Conservation (phyloP, 2,329 filamentous ascomycete species). For the Beauveria sp. region DNA sequence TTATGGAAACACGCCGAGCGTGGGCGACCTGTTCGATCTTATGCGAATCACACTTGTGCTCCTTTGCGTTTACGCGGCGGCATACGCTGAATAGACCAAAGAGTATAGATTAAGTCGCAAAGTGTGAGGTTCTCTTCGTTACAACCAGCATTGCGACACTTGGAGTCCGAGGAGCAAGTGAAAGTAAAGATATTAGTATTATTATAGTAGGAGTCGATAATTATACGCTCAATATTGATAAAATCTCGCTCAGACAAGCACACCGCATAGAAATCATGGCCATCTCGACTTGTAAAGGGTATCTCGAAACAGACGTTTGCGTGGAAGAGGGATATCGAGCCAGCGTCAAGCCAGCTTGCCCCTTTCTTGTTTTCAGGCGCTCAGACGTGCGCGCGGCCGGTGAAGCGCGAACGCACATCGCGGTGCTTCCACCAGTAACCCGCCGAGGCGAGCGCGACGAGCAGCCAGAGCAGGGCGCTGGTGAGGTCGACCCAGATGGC, state of each 20-base stretch:
- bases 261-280: not conserved
- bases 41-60: no score
- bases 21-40: no score
- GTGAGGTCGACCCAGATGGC: constrained; percentile 77
- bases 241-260: not conserved
- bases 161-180: not conserved
- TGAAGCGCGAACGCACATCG: constrained; percentile 46
- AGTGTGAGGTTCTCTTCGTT: no score
- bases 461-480: constrained; percentile 69
- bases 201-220: not conserved
- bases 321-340: not conserved
- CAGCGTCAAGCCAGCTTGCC: not conserved
- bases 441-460: constrained; percentile 48
- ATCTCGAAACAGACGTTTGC: not conserved
- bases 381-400: constrained; percentile 49
- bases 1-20: no score
- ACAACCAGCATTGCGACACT: no score
- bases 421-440: constrained; percentile 53
- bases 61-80: no score
- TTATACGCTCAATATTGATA: not conserved
- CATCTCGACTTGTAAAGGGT: not conserved
- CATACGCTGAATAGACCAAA: no score
- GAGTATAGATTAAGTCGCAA: no score
- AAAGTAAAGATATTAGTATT: not conserved
- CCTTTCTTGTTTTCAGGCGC: not conserved